These are phyloP conservation scores for Stagonosporopsis tanaceti DNA, from an alignment of 2,329 filamentous ascomycete genomes.

Conservation along the genomic window DNA sequence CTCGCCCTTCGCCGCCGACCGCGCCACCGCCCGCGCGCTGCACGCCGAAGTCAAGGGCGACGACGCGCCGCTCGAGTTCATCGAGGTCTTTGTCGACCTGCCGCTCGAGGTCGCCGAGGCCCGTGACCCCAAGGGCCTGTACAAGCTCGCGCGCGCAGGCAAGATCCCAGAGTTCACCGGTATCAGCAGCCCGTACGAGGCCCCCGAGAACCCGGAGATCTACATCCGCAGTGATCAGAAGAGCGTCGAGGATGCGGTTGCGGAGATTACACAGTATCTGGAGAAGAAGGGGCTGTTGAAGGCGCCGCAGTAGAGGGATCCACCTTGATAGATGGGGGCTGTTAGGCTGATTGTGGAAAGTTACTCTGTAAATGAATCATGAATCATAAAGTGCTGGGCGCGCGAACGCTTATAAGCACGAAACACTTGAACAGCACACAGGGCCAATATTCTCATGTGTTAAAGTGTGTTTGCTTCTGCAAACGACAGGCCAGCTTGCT, in stretches of 20 bases:
- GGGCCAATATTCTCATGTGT: neutral
- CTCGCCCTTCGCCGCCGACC: slow-evolving; percentile 89
- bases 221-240: slow-evolving; percentile 83
- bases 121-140: slow-evolving; percentile 95
- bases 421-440: too few species aligned
- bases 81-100: slow-evolving; percentile 94
- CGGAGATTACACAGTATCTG: slow-evolving; percentile 82
- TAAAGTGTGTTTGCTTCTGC: neutral
- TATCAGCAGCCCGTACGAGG: slow-evolving; percentile 94
- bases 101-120: slow-evolving; percentile 91
- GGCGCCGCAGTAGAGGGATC: slow-evolving; percentile 17
- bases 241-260: slow-evolving; percentile 87
- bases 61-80: slow-evolving; percentile 78
- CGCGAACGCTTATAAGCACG: neutral
- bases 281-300: slow-evolving; percentile 71
- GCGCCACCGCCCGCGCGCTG: slow-evolving; percentile 79
- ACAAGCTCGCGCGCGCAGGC: slow-evolving; percentile 94
- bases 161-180: slow-evolving; percentile 98
- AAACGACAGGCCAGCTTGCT: neutral
- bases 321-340: neutral
- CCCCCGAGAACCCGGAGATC: slow-evolving; percentile 84
- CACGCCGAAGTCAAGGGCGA: slow-evolving; percentile 67
- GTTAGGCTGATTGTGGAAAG: neutral
- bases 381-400: slow-evolving; percentile 2
- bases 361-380: neutral